A percentile compares a stretch with the other conserved stretches of the same genome.
phyloP scores from a whole-genome alignment of 306 rosid species.

The Trifolium fragiferum region DNA sequence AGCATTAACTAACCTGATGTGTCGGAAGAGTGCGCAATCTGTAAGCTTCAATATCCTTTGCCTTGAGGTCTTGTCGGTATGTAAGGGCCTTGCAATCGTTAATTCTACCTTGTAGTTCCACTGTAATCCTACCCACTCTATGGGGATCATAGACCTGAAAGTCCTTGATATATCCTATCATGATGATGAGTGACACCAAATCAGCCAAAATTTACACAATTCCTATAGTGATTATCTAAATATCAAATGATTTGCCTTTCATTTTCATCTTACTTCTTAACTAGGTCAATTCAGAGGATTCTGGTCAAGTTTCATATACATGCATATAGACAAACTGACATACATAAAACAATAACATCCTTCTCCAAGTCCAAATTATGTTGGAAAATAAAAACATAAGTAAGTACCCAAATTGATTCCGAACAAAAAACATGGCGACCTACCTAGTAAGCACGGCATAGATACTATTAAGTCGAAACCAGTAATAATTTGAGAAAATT shows the following conservation, averaged over 20 bases:
- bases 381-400: neutral
- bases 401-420: neutral
- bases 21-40: conserved; percentile 72
- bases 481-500: neutral
- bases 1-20: conserved; percentile 63
- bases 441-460: too few relatives aligned
- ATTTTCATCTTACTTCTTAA: neutral
- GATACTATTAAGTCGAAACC: neutral
- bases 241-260: neutral
- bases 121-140: conserved; percentile 89
- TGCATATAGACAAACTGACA: neutral
- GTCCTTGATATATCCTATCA: conserved; percentile 77
- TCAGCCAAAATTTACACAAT: conserved; percentile 9
- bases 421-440: neutral
- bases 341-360: neutral
- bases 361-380: neutral
- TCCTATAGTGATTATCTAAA: neutral
- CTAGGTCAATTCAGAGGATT: neutral
- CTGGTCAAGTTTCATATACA: neutral
- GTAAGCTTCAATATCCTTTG: conserved; percentile 74
- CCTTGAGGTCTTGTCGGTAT: conserved; percentile 73
- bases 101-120: conserved; percentile 88
- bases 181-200: neutral
- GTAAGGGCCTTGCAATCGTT: conserved; percentile 81
- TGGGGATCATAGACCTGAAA: conserved; percentile 84